Evolutionary conservation across 208 protist species (phyloP), one percentile per base, ranked within the genome.

Genomic region (Leishmania mexicana): DNA sequence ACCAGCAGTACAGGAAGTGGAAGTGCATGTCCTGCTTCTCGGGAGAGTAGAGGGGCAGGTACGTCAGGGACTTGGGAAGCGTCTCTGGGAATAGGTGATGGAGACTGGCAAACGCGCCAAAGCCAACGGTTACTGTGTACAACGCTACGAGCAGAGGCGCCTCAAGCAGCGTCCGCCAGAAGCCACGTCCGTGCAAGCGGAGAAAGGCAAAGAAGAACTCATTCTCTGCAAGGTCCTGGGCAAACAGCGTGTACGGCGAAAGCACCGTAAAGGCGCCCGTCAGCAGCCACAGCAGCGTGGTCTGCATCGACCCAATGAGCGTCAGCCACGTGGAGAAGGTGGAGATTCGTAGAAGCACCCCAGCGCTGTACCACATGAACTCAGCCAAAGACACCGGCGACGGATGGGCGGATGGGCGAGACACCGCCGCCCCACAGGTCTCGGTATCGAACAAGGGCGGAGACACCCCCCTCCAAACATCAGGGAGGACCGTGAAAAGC

Each of bases 261-360:
- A 84, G 45, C 68, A 84, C 28, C 31, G 62, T 51, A 17, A 80
- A 77, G 35, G 75, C 21, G 15, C 81, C 81, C 57, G 45, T 72
- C 6, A 84, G 57, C 28, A 84, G 47, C 81, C 81, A 84, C 75
- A 77, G 40, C 58, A 80, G 35, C 6, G 76, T 84, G 7, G 57
- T 72, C 2, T 71, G 75, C 76, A 84, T 15, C 4, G 81, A 72
- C 11, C 53, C 54, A 6, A 84, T 45, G 40, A 84, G 81, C 31
- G 81, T 77, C 31, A 80, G 64, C 81, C 81, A 84, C 11, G 81
- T 84, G 64, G 81, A 64, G 42, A 77, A 47, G 42, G 81, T 75
- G 60, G 68, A 76, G 24, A 84, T 60, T 21, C 81, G 81, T 40
- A 80, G 35, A 24, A 80, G 47, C 15, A 84, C 81, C n/a, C 53